phyloP scores from a whole-genome alignment of 345 rosid genomes.

The Acer saccharum region DNA sequence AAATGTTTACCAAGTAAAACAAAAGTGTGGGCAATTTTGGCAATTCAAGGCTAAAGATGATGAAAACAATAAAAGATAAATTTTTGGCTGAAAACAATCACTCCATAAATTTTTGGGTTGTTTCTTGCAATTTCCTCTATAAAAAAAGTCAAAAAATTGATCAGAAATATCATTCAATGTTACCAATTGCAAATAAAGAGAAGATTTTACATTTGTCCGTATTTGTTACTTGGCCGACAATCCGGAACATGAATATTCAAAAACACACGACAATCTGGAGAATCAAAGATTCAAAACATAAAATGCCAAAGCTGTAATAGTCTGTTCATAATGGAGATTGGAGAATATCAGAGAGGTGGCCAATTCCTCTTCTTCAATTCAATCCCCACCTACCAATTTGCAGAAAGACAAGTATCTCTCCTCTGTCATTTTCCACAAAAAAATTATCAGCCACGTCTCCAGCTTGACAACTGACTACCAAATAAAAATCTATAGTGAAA shows the following conservation, averaged over 20 bases:
- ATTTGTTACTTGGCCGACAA: background rate
- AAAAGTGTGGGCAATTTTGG: too few relatives aligned
- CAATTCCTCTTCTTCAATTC: background rate
- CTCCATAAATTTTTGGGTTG: too few relatives aligned
- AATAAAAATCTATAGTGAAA: background rate
- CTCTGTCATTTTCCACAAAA: background rate
- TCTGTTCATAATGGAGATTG: background rate
- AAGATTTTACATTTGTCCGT: background rate
- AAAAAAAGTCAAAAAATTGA: too few relatives aligned
- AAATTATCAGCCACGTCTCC: background rate
- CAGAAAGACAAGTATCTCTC: background rate
- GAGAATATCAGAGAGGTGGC: background rate
- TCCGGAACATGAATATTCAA: background rate
- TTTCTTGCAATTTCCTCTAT: too few relatives aligned
- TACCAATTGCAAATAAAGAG: background rate
- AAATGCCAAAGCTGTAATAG: background rate
- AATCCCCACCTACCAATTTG: background rate
- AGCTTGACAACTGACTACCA: background rate
- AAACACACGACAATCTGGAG: background rate
- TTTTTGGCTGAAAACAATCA: too few relatives aligned
- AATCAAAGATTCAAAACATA: conserved; percentile 1
- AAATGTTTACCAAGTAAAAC: too few relatives aligned
- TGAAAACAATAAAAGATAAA: too few relatives aligned
- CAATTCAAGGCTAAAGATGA: too few relatives aligned
- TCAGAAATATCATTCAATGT: background rate